phyloP scores from a whole-genome alignment of 2,329 filamentous ascomycete species.

The Ophiocordyceps polyrhachis-furcata region DNA sequence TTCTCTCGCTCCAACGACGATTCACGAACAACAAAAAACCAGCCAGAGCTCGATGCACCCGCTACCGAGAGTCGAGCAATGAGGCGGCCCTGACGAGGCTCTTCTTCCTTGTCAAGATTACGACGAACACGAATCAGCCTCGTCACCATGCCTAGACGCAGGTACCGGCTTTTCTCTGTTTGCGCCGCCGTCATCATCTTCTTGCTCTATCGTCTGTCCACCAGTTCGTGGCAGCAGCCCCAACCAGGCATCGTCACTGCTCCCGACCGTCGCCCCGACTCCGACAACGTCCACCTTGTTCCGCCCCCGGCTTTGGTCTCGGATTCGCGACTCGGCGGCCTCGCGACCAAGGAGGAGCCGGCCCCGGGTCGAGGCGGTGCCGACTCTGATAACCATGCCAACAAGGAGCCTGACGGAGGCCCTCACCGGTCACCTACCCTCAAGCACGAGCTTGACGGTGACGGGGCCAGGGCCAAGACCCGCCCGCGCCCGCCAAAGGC shows the following conservation, averaged over 20 bases:
- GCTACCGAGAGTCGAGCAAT: not conserved
- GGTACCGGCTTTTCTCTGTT: constrained; percentile 41
- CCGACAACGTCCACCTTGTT: not conserved
- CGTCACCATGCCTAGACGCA: constrained; percentile 34
- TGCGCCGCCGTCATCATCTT: constrained; percentile 36
- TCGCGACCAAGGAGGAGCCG: not conserved
- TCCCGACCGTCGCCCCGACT: not conserved
- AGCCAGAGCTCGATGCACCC: not conserved
- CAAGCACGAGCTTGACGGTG: not conserved
- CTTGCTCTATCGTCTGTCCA: constrained; percentile 29
- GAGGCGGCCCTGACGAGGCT: not conserved
- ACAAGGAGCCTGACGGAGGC: not conserved
- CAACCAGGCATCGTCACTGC: not conserved
- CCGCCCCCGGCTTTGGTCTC: not conserved
- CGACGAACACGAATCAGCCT: not conserved
- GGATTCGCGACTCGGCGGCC: not conserved
- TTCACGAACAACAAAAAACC: not conserved
- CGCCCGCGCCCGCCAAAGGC: not conserved
- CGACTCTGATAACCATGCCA: not conserved
- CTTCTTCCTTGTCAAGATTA: not conserved
- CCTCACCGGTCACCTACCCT: not conserved
- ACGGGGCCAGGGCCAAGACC: constrained; percentile 1
- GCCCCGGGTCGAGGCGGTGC: not conserved
- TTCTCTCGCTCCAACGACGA: not conserved
- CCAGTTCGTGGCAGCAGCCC: constrained; percentile 19